Base-by-base conservation (phyloP, 345 rosid genomes). In the Viola odorata region DNA sequence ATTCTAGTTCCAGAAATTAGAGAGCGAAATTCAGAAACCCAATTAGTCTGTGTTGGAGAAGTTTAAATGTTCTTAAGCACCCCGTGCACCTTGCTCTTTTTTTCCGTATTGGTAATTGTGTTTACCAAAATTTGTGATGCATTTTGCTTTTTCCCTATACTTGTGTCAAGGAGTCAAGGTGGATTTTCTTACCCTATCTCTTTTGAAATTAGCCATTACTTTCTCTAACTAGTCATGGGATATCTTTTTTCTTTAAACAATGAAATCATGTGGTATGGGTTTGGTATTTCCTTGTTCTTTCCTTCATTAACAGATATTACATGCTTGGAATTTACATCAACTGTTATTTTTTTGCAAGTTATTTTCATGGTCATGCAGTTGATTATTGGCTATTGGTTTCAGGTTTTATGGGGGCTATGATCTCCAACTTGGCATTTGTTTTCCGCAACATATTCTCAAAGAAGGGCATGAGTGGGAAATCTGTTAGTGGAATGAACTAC, bases 341-440 rank as follows among this genome's bases (percentile, higher is more conserved):
- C 23, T 50, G 4, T 4, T 38, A 41, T 48, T 51, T 12, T 7
- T 70, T 23, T 53, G 15, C n/a, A 58, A 23, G 7, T 40, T 45
- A 41, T 37, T 16, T 66, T 54, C 14, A 5, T 57, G 13, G 41
- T 53, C 10, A 42, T 71, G 63, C 39, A 40, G 44, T 40, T 40
- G 13, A 3, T 58, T 49, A 50, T 42, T 62, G 50, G 45, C 45
- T 53, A 50, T 58, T 47, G 14, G 5, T 51, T 72, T 67, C 76
- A 73, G 76, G 96, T 72, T 94, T 94, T 58, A 90, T 94, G 99
- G 99, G 99, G 57, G 96, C 98, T 17, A 91, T 91, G 98, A 88
- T 91, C 61, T 91, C 98, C 49, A 91, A 91, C 81, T 70, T 91
- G 75, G 98, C 98, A 41, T 91, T 91, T 61, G 98, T 91, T 47